Evolutionary conservation across 805 yeast genomes (phyloP), one percentile per base, ranked within the genome.

Genomic region (Ogataea henricii): DNA sequence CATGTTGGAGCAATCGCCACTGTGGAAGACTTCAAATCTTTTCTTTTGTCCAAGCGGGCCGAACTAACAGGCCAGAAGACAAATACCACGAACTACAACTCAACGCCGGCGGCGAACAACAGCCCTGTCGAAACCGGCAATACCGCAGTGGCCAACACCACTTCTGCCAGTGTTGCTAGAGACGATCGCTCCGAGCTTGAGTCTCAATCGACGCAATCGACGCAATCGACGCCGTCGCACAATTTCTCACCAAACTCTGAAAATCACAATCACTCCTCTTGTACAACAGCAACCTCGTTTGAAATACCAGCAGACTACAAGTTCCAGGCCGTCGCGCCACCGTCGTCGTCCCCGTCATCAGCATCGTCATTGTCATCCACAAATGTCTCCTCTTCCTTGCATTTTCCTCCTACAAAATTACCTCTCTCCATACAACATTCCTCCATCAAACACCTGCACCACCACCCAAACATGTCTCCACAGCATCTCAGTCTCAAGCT

Each of bases 11-110:
- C 47, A 6, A 43, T 59, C 13, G 61, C 60, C 0, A 69, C 67
- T 43, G 55, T 68, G 51, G 67, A 68, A 10, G 75, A 71, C 26
- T 68, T 73, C 12, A 71, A 65, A 25, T 64, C 60, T 2, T 69
- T 69, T 7, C 68, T 71, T 20, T 67, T 65, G 1, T 55, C 54
- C 9, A 72, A 69, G 39, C 56, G 56, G 25, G 16, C 47, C 8
- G 68, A 62, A 13, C 43, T 64, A 8, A 55, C 52, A 5, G 57
- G 56, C 5, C 8, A 27, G 30, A 27, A 4, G 13, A n/a, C n/a
- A 3, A 37, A 39, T 6, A 22, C n/a, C 9, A 30, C 48, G 10
- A 20, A 35, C 5, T 37, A 39, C 16, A 6, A 25, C 17, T 13
- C 37, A 18, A 5, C 21, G 21, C 18, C 37, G 17, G 13, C 37